phyloP scores from a whole-genome alignment of 345 rosid genomes.

The Bruguiera sexangula region DNA sequence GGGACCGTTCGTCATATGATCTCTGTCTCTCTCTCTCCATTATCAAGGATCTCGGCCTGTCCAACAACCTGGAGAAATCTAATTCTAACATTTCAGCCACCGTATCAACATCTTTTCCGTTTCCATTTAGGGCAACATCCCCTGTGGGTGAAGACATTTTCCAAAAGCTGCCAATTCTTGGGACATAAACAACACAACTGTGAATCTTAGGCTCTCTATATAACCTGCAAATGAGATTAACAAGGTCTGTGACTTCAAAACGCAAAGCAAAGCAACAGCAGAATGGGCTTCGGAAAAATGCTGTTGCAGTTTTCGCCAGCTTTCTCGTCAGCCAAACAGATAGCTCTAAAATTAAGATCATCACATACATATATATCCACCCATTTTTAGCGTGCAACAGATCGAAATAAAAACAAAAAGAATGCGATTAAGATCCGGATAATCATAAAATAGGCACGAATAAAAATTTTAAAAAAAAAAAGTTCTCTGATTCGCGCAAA shows the following conservation, averaged over 20 bases:
- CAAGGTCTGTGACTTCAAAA: too few species aligned
- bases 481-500: too few species aligned
- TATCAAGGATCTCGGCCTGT: conserved; percentile 66
- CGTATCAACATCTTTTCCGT: conserved; percentile 28
- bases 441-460: too few species aligned
- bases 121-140: conserved; percentile 42
- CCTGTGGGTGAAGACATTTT: conserved; percentile 37
- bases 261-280: too few species aligned
- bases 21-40: conserved; percentile 80
- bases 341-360: too few species aligned
- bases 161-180: neutral
- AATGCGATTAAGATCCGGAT: too few species aligned
- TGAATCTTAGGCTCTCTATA: too few species aligned
- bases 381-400: neutral
- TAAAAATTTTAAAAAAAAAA: too few species aligned
- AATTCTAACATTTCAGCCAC: conserved; percentile 46
- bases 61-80: conserved; percentile 64
- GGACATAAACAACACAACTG: neutral
- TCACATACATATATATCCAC: neutral
- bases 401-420: neutral
- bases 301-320: neutral
- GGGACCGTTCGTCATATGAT: conserved; percentile 66
- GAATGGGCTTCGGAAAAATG: neutral
- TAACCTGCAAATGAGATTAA: too few species aligned
- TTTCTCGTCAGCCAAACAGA: neutral